Evolutionary conservation across 2,329 filamentous ascomycete genomes (phyloP).

Genomic region (Alternaria sp.): DNA sequence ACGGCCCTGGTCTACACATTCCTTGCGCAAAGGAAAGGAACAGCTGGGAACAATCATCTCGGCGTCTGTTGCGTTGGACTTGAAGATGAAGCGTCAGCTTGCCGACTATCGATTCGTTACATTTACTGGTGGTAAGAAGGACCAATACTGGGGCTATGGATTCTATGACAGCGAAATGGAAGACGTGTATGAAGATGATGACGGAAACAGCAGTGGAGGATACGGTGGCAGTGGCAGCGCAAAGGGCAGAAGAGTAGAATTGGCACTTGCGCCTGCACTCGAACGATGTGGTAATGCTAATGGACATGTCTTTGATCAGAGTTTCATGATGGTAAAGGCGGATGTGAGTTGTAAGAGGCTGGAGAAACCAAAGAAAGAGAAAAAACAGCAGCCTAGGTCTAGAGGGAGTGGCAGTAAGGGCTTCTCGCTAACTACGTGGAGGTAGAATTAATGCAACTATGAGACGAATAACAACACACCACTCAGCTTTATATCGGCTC

Average conservation of each 20-base stretch:
- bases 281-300: conserved; percentile 51
- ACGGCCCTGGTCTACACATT: conserved; percentile 43
- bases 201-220: conserved; percentile 21
- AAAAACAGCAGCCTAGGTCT: conserved; percentile 23
- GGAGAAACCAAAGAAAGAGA: conserved; percentile 24
- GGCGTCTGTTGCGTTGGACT: conserved; percentile 47
- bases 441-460: conserved; percentile 5
- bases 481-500: neutral
- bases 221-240: conserved; percentile 20
- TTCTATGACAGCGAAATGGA: conserved; percentile 52
- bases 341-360: conserved; percentile 49
- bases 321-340: conserved; percentile 49
- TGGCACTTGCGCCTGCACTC: conserved; percentile 48
- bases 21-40: conserved; percentile 42
- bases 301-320: conserved; percentile 49
- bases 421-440: conserved; percentile 22
- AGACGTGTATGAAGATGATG: conserved; percentile 44
- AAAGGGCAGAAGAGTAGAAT: conserved; percentile 40
- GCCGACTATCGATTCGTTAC: conserved; percentile 51
- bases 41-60: conserved; percentile 46
- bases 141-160: conserved; percentile 46
- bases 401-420: conserved; percentile 19
- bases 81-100: conserved; percentile 49
- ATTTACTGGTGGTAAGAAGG: conserved; percentile 44
- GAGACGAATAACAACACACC: neutral